Evolutionary conservation across 225 moss, liverwort and hornwort genomes (phyloP).

Genomic region (Physcomitrellopsis africana): DNA sequence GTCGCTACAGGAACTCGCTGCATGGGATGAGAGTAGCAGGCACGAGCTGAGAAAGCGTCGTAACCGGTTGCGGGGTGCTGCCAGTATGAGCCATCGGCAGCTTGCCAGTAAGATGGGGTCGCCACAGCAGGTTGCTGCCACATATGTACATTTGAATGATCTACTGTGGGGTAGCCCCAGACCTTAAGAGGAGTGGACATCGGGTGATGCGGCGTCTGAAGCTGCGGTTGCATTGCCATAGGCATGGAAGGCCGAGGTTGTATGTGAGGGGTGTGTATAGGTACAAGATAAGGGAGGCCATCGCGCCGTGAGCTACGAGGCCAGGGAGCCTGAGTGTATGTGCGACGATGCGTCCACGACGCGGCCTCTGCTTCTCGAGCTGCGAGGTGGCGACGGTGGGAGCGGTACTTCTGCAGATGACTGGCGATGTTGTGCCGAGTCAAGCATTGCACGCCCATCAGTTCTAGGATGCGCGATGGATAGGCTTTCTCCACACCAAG

Average conservation of each 20-base stretch:
- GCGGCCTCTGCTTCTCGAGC: constrained; percentile 97
- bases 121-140: constrained; percentile 91
- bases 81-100: constrained; percentile 96
- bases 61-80: constrained; percentile 83
- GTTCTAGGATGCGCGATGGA: constrained; percentile 92
- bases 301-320: constrained; percentile 74
- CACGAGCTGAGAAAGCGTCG: constrained; percentile 31
- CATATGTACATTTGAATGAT: constrained; percentile 90
- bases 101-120: constrained; percentile 89
- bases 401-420: constrained; percentile 98
- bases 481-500: constrained; percentile 97
- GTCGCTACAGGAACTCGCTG: constrained; percentile 39
- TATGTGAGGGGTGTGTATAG: constrained; percentile 81
- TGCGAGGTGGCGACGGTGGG: constrained; percentile 89
- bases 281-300: constrained; percentile 84
- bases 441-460: constrained; percentile 96
- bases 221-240: constrained; percentile 78
- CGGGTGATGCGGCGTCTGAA: constrained; percentile 60
- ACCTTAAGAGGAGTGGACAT: constrained; percentile 83
- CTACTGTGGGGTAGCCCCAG: constrained; percentile 94
- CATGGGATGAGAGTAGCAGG: constrained; percentile 61
- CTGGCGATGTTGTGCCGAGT: constrained; percentile 98
- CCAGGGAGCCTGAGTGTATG: constrained; percentile 79
- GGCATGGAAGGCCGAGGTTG: constrained; percentile 89
- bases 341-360: constrained; percentile 89